Evolutionary conservation across 441 rosid species (phyloP).

Genomic region (Daphne laureola): DNA sequence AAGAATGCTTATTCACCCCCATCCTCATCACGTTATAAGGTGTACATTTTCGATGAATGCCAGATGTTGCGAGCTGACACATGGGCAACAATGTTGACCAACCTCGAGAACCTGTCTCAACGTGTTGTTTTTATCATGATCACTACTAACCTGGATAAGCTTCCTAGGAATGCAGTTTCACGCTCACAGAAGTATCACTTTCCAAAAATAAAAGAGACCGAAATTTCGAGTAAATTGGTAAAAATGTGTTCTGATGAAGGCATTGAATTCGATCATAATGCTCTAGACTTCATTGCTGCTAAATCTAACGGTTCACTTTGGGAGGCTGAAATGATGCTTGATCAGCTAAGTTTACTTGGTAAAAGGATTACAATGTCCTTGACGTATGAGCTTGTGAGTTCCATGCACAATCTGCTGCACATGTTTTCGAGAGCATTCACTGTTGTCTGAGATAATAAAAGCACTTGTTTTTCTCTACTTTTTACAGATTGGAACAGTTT

Average conservation of each 20-base stretch:
- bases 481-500: conserved; percentile 79
- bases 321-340: conserved; percentile 92
- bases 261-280: conserved; percentile 60
- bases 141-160: conserved; percentile 67
- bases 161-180: conserved; percentile 65
- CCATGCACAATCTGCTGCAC: conserved; percentile 6
- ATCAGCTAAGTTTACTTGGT: conserved; percentile 84
- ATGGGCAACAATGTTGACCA: conserved; percentile 58
- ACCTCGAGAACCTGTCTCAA: conserved; percentile 53
- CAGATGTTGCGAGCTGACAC: conserved; percentile 65
- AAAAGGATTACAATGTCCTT: conserved; percentile 58
- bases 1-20: conserved; percentile 61
- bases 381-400: conserved; percentile 80
- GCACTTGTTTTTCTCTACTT: conserved; percentile 7
- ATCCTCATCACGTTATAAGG: conserved; percentile 57
- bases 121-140: conserved; percentile 62
- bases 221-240: conserved; percentile 48
- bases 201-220: conserved; percentile 53
- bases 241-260: conserved; percentile 69
- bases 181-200: conserved; percentile 76
- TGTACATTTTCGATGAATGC: conserved; percentile 77
- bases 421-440: background rate
- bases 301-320: conserved; percentile 84
- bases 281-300: conserved; percentile 74
- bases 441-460: conserved; percentile 7